Percentiles rank a stretch among this genome's conserved stretches.
These are phyloP conservation scores for Vicia sativa DNA, from an alignment of 306 rosid species.

Conservation along the genomic window DNA sequence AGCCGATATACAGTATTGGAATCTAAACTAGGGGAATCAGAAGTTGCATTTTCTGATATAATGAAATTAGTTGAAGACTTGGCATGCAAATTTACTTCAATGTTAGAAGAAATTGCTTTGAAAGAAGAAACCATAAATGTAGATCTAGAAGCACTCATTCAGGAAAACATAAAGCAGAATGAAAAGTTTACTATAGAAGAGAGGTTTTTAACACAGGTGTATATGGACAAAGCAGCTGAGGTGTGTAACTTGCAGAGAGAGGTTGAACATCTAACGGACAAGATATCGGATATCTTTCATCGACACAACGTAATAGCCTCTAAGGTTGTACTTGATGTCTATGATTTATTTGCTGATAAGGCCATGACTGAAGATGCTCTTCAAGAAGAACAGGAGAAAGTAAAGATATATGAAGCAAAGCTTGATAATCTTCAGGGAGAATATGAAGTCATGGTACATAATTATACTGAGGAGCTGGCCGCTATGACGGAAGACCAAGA, in stretches of 20 bases:
- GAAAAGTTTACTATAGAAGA: conserved; percentile 47
- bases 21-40: conserved; percentile 43
- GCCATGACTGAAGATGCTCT: conserved; percentile 47
- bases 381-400: conserved; percentile 47
- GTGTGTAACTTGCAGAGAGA: conserved; percentile 40
- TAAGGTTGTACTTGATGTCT: conserved; percentile 35
- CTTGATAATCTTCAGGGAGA: conserved; percentile 39
- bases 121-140: conserved; percentile 45
- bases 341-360: conserved; percentile 47
- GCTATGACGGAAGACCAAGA: conserved; percentile 41
- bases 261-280: conserved; percentile 39
- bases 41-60: conserved; percentile 36
- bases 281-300: conserved; percentile 34
- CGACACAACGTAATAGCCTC: conserved; percentile 42
- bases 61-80: conserved; percentile 45
- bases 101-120: conserved; percentile 39
- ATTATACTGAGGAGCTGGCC: conserved; percentile 39
- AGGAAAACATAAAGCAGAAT: conserved; percentile 36
- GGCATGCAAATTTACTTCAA: conserved; percentile 47
- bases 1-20: conserved; percentile 45
- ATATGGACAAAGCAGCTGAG: conserved; percentile 51
- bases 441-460: conserved; percentile 37
- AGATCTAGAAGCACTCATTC: conserved; percentile 46
- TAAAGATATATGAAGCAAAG: conserved; percentile 38
- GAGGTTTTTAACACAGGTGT: conserved; percentile 40